Conservation (phyloP, 2,329 filamentous ascomycete genomes). For the Trichophyton rubrum region DNA sequence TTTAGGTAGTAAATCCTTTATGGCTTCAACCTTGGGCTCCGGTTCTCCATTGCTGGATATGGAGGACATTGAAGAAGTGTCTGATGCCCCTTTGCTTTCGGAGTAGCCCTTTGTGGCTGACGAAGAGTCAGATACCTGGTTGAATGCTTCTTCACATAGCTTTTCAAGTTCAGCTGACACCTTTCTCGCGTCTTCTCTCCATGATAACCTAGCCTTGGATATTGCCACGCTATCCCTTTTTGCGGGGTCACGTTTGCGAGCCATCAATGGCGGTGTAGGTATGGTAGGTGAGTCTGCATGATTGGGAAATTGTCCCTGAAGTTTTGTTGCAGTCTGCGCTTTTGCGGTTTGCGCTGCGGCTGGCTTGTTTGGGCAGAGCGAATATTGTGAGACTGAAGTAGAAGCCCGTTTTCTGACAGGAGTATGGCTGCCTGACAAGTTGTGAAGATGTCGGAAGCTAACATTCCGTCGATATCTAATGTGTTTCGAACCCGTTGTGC, state of each 20-base stretch:
- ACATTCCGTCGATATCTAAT: slow-evolving; percentile 47
- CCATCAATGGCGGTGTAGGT: slow-evolving; percentile 28
- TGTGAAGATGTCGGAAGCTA: slow-evolving; percentile 48
- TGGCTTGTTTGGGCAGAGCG: slow-evolving; percentile 15
- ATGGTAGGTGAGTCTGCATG: slow-evolving; percentile 28
- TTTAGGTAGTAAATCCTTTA: slow-evolving; percentile 28
- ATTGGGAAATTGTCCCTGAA: slow-evolving; percentile 13
- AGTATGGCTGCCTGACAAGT: slow-evolving; percentile 22
- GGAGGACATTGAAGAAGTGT: background rate
- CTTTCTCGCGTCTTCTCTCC: slow-evolving; percentile 67
- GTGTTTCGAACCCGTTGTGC: slow-evolving; percentile 19
- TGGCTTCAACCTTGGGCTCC: background rate
- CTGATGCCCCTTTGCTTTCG: background rate
- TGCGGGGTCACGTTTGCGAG: slow-evolving; percentile 22
- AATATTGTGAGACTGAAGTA: slow-evolving; percentile 16
- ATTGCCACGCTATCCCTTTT: slow-evolving; percentile 25
- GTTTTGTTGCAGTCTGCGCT: slow-evolving; percentile 7
- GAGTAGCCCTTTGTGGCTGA: background rate
- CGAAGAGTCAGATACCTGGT: slow-evolving; percentile 22
- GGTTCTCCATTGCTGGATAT: background rate
- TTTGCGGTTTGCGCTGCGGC: slow-evolving; percentile 18
- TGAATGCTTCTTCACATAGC: slow-evolving; percentile 87
- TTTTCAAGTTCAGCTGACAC: slow-evolving; percentile 76
- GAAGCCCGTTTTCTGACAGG: slow-evolving; percentile 18
- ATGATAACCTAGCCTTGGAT: slow-evolving; percentile 33